Evolutionary conservation across 2,329 filamentous ascomycete species (phyloP), one percentile per base, ranked within the genome.

Genomic region (Colletotrichum spinosum): DNA sequence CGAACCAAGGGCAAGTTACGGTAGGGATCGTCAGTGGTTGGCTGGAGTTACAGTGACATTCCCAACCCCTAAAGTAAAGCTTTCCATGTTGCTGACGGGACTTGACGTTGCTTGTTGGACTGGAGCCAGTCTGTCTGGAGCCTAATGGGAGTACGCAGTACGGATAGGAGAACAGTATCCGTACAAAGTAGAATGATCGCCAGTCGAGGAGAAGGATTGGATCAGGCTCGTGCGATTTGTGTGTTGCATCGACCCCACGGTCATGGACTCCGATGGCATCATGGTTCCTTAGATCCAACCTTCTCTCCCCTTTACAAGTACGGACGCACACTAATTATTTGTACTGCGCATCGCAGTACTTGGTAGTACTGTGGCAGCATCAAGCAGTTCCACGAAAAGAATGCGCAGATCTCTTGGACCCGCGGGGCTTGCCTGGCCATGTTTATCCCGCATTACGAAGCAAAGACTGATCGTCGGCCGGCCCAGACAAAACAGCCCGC

Each of bases 371-470:
- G 25, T 25, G 25, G 25, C 25, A 25, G 25, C 25, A 25, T 25
- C 25, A 25, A 25, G 25, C 35, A 12, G n/a, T 46, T 52, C 51
- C 51, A 65, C 55, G 57, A 56, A 65, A 61, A 61, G 45, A 65
- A 51, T 50, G 50, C 33, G 61, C 49, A 41, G 39, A 55, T 55
- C 56, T 25, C 25, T 25, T 25, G 25, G 25, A 25, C 25, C 25
- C 25, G 25, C 25, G 25, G 25, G 25, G 25, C n/a, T n/a, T 25
- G 25, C 25, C 25, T 25, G 25, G 25, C 25, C 25, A 25, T 25
- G 25, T 25, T 25, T 25, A 25, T 25, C 25, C 4, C 25, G 3
- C 25, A 5, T 25, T 25, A 4, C 25, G 4, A 25, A 25, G 25
- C 25, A 25, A 25, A 25, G 25, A 25, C 25, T 25, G 25, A 25